phyloP scores from a whole-genome alignment of 2,329 filamentous ascomycete genomes.

The Camptophora hylomeconis region DNA sequence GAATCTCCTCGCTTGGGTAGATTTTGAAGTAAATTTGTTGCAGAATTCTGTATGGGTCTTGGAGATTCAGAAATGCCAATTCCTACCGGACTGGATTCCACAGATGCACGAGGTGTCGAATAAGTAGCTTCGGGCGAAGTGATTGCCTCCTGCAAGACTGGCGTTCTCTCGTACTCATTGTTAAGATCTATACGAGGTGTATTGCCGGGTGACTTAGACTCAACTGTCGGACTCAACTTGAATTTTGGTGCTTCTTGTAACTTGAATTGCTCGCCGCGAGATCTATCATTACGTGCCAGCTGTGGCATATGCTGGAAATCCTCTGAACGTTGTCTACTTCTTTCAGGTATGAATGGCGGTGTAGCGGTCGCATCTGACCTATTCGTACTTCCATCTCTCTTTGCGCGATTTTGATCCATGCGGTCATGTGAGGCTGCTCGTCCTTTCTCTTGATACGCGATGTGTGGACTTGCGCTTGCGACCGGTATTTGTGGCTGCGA shows the following conservation, averaged over 20 bases:
- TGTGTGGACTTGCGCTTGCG: conserved; percentile 58
- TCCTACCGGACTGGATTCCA: conserved; percentile 46
- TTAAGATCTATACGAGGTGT: too few relatives aligned
- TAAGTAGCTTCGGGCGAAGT: conserved; percentile 13
- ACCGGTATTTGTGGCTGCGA: not conserved
- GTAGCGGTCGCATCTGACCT: conserved; percentile 14
- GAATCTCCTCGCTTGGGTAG: conserved; percentile 49
- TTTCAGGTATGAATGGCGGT: conserved; percentile 8
- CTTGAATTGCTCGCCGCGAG: conserved; percentile 50
- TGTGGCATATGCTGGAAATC: conserved; percentile 10
- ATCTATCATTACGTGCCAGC: conserved; percentile 8
- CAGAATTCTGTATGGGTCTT: conserved; percentile 22
- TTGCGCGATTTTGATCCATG: conserved; percentile 39
- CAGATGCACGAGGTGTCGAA: conserved; percentile 39
- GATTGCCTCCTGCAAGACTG: conserved; percentile 13
- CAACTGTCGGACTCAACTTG: conserved; percentile 35
- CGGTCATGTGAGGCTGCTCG: conserved; percentile 51
- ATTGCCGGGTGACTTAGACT: not conserved
- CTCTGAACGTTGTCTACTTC: conserved; percentile 6
- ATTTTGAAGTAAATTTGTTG: conserved; percentile 20
- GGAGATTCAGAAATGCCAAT: conserved; percentile 33
- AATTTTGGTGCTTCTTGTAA: conserved; percentile 68
- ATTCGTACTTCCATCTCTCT: conserved; percentile 21
- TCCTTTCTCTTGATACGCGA: conserved; percentile 78
- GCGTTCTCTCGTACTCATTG: not conserved